Evolutionary conservation across 768 basidiomycete species (phyloP).

Genomic region (Boletus bicolor): DNA sequence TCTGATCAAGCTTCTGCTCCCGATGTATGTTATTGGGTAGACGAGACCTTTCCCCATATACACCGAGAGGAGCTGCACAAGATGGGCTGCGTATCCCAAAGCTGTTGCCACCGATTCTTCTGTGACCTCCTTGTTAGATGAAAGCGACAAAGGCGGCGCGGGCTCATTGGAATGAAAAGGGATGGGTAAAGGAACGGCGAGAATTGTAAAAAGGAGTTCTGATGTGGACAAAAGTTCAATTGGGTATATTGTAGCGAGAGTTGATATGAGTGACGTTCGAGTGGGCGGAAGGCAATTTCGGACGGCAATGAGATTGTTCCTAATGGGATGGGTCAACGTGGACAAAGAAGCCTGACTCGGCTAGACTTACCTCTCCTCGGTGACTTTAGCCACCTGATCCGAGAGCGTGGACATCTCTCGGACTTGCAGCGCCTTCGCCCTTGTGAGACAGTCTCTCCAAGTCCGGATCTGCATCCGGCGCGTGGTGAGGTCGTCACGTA

Average conservation of each 20-base stretch:
- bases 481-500: constrained; percentile 40
- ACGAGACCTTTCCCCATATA: constrained; percentile 74
- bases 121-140: constrained; percentile 65
- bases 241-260: constrained; percentile 77
- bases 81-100: constrained; percentile 85
- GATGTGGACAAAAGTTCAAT: constrained; percentile 83
- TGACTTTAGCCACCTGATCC: constrained; percentile 33
- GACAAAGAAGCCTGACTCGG: background rate
- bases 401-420: constrained; percentile 27
- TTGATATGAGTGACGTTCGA: constrained; percentile 64
- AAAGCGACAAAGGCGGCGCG: constrained; percentile 73
- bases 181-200: constrained; percentile 88
- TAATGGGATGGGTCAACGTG: constrained; percentile 30
- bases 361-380: constrained; percentile 38
- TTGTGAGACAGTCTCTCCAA: constrained; percentile 45
- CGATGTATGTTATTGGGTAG: constrained; percentile 88
- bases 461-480: constrained; percentile 43
- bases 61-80: constrained; percentile 75
- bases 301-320: constrained; percentile 46
- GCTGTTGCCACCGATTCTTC: constrained; percentile 89
- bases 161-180: constrained; percentile 71
- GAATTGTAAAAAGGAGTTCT: constrained; percentile 86
- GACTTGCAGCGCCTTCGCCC: constrained; percentile 41
- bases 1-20: constrained; percentile 85
- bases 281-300: constrained; percentile 48